Evolutionary conservation across 2,329 filamentous ascomycete species (phyloP).

Genomic region (Endoconidiophora laricicola): DNA sequence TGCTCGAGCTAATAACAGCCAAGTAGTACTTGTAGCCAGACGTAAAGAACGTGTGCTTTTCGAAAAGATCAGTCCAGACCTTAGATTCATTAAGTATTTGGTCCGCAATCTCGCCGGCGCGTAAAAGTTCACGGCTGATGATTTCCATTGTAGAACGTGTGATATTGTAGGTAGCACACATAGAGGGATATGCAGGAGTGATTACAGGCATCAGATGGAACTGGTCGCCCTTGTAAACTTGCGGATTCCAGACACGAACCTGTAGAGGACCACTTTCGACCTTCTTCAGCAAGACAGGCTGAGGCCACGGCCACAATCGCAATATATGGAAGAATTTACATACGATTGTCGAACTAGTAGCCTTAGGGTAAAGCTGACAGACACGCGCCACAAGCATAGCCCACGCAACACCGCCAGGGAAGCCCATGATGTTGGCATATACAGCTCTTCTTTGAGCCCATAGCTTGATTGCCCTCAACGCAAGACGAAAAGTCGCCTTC

Average conservation of each 20-base stretch:
- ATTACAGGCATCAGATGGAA: slow-evolving; percentile 96
- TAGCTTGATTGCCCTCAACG: slow-evolving; percentile 81
- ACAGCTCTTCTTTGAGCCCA: slow-evolving; percentile 89
- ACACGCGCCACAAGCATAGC: slow-evolving; percentile 93
- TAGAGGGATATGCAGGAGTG: slow-evolving; percentile 90
- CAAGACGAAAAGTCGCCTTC: slow-evolving; percentile 73
- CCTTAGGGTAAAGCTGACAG: slow-evolving; percentile 89
- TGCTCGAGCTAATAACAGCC: slow-evolving; percentile 68
- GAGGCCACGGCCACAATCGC: slow-evolving; percentile 81
- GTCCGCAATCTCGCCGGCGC: slow-evolving; percentile 60
- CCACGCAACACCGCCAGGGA: slow-evolving; percentile 93
- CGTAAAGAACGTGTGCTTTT: slow-evolving; percentile 86
- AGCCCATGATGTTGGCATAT: slow-evolving; percentile 92
- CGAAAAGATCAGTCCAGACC: slow-evolving; percentile 76
- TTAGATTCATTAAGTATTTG: slow-evolving; percentile 62
- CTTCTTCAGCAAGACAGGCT: slow-evolving; percentile 76
- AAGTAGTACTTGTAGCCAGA: slow-evolving; percentile 90
- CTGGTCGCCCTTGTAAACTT: slow-evolving; percentile 66
- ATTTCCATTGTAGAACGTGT: slow-evolving; percentile 71
- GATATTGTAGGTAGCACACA: slow-evolving; percentile 95
- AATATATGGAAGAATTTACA: slow-evolving; percentile 91
- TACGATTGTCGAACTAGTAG: slow-evolving; percentile 73
- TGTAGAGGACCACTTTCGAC: slow-evolving; percentile 70
- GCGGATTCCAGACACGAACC: slow-evolving; percentile 87
- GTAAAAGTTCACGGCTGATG: slow-evolving; percentile 66